A percentile compares a stretch with the other conserved stretches of the same genome.
phyloP scores from a whole-genome alignment of 1,284 basidiomycete genomes.

The Pascua guehoae region DNA sequence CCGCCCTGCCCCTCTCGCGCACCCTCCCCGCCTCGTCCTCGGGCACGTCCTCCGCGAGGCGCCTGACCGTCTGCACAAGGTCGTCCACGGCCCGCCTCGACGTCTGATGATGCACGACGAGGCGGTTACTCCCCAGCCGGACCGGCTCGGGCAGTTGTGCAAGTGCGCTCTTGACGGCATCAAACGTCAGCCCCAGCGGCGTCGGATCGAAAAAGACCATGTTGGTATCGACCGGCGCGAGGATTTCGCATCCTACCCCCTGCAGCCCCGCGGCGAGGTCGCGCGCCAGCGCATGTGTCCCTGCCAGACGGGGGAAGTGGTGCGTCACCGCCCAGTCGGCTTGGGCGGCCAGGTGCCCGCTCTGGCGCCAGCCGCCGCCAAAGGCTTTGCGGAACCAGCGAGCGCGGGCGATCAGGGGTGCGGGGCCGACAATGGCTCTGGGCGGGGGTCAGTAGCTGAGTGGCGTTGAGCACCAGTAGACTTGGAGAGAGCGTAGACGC shows the following conservation, averaged over 20 bases:
- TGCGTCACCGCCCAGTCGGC: conserved; percentile 81
- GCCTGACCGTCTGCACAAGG: conserved; percentile 22
- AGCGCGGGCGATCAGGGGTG: conserved; percentile 72
- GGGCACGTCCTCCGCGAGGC: no score
- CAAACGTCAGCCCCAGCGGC: conserved; percentile 56
- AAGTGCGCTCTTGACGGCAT: conserved; percentile 66
- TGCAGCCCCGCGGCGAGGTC: conserved; percentile 69
- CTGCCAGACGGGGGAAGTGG: conserved; percentile 71
- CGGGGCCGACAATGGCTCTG: conserved; percentile 70
- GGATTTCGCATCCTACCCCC: conserved; percentile 69
- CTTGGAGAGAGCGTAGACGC: no score
- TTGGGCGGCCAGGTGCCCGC: conserved; percentile 71
- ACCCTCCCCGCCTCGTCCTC: no score
- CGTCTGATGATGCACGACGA: conserved; percentile 86
- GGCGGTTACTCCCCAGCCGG: conserved; percentile 56
- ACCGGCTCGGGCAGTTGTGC: conserved; percentile 64
- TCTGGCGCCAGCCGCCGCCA: conserved; percentile 91
- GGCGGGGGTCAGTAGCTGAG: neutral
- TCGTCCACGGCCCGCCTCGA: conserved; percentile 60
- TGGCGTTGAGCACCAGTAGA: no score
- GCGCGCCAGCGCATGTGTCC: conserved; percentile 70
- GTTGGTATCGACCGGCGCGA: conserved; percentile 81
- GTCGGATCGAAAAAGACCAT: conserved; percentile 54
- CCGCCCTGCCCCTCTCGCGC: no score
- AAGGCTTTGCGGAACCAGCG: conserved; percentile 88